Base-by-base conservation (phyloP, 202 grass and related monocot genomes). In the Saccharum hybrid region DNA sequence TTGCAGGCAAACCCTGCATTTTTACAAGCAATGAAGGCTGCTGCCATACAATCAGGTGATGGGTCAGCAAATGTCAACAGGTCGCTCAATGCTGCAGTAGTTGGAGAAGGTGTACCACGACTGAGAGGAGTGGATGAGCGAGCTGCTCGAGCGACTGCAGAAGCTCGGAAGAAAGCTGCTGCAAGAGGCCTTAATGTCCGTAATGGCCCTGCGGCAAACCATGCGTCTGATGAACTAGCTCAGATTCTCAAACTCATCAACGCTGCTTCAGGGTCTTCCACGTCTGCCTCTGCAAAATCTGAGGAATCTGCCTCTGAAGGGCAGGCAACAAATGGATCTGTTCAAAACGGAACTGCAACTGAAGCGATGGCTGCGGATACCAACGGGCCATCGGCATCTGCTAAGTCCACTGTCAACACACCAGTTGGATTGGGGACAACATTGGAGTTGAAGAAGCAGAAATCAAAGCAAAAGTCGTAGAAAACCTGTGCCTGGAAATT, bases 381-480 rank as follows among this genome's bases (percentile, higher is more conserved):
- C 18, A 79, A 88, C n/a, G 83, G 66, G 2, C 67, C 14, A 71
- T 43, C 66, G 21, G 41, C 14, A 74, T 45, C 66, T 34, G 41
- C 54, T 0, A 91, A 84, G 41, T 60, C 66, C 12, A 63, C 72
- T 15, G 72, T 90, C 64, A 84, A 72, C 48, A 80, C 68, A 1
- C 97, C 97, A 8, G 91, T 94, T 46, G 97, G 97, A 77, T 83
- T 99, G 84, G 97, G 97, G 39, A 66, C 88, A 9, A 86, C 93
- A 5, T 84, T 96, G 86, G 97, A 90, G 63, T 61, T 71, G 10
- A 99, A 99, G 90, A 99, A 94, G 73, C 96, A 96, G 66, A 99
- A 94, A 48, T 85, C 89, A 23, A 99, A 89, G 84, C 80, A 86
- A 52, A 96, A 92, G 57, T 56, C 78, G 26, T 73, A 85, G 79